phyloP scores from a whole-genome alignment of 2,329 filamentous ascomycete species.

The Alternaria gaisen region DNA sequence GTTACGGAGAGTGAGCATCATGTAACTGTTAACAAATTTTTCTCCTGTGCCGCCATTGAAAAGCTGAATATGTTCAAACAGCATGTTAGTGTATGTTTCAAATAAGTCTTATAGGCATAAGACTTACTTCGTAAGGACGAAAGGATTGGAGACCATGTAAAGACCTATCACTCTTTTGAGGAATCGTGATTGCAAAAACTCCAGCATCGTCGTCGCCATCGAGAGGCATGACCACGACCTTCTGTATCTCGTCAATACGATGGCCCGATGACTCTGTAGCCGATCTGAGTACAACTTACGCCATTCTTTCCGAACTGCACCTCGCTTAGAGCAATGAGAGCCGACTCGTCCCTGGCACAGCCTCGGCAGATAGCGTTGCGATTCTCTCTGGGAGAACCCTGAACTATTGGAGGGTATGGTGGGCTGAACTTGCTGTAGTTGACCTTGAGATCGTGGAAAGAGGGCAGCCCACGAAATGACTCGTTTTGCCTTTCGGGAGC shows the following conservation, averaged over 20 bases:
- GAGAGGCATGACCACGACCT: slow-evolving; percentile 30
- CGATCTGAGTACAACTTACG: slow-evolving; percentile 12
- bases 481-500: slow-evolving; percentile 17
- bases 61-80: not conserved
- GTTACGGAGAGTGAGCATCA: slow-evolving; percentile 25
- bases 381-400: slow-evolving; percentile 7
- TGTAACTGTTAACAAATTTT: slow-evolving; percentile 22
- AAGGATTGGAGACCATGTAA: slow-evolving; percentile 22
- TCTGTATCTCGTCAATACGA: slow-evolving; percentile 20
- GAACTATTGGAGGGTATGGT: slow-evolving; percentile 17
- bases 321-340: slow-evolving; percentile 26
- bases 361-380: slow-evolving; percentile 32
- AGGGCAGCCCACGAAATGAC: slow-evolving; percentile 23
- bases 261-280: not conserved
- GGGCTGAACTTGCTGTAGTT: slow-evolving; percentile 18
- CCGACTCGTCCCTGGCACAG: slow-evolving; percentile 21
- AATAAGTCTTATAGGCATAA: not conserved
- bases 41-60: not conserved
- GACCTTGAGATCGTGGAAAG: slow-evolving; percentile 19
- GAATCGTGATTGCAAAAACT: slow-evolving; percentile 33
- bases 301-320: slow-evolving; percentile 16
- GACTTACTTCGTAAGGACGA: slow-evolving; percentile 22
- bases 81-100: not conserved
- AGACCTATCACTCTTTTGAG: slow-evolving; percentile 23
- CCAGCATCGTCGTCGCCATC: slow-evolving; percentile 19